phyloP scores from a whole-genome alignment of 2,329 filamentous ascomycete species.

The Pseudonectria foliicola region DNA sequence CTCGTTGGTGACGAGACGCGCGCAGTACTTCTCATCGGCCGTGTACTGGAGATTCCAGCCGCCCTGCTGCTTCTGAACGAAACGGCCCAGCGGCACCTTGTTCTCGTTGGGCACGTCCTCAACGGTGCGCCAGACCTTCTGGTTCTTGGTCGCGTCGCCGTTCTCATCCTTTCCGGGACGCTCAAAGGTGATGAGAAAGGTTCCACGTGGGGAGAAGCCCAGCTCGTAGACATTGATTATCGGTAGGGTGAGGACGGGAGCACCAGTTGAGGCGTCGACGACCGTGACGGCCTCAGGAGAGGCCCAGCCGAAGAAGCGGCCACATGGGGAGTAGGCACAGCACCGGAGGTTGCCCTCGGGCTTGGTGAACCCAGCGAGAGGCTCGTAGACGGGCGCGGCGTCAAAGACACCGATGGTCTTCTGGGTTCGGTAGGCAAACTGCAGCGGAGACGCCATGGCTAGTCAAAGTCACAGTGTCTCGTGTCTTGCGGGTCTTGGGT shows the following conservation, averaged over 20 bases:
- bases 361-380: conserved; percentile 74
- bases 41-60: conserved; percentile 99
- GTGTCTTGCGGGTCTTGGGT: conserved; percentile 20
- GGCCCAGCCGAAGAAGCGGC: conserved; percentile 93
- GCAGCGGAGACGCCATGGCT: conserved; percentile 89
- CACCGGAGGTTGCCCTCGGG: conserved; percentile 93
- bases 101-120: conserved; percentile 59
- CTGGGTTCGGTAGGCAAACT: conserved; percentile 95
- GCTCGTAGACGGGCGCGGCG: conserved; percentile 80
- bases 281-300: conserved; percentile 80
- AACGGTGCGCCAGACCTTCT: conserved; percentile 89
- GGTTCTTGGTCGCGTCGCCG: conserved; percentile 88
- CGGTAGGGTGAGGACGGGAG: conserved; percentile 65
- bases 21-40: conserved; percentile 85
- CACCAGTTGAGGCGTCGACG: conserved; percentile 71
- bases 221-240: conserved; percentile 87
- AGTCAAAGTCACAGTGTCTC: conserved; percentile 72
- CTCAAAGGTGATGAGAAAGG: conserved; percentile 95
- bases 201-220: conserved; percentile 86
- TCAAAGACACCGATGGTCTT: conserved; percentile 94
- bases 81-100: conserved; percentile 73
- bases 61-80: conserved; percentile 91
- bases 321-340: conserved; percentile 91
- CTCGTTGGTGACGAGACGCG: conserved; percentile 90
- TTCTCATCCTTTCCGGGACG: conserved; percentile 86